Evolutionary conservation across 805 yeast genomes (phyloP).

Genomic region (Saccharomyces jurei): DNA sequence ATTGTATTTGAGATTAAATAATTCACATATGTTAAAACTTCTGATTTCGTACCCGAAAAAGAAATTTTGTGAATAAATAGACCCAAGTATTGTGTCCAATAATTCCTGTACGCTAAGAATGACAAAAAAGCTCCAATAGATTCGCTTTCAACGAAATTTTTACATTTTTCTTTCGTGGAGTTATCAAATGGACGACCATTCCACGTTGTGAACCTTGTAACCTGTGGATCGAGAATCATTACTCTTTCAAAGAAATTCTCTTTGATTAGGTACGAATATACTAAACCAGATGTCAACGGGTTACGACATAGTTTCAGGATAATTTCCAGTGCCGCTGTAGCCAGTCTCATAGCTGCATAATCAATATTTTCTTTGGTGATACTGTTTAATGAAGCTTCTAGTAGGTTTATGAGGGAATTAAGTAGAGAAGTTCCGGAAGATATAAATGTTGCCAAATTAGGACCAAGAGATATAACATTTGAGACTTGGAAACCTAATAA

Average conservation of each 20-base stretch:
- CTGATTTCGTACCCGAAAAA: conserved; percentile 45
- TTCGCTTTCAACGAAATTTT: conserved; percentile 22
- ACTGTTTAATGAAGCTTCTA: conserved; percentile 41
- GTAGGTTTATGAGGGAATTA: conserved; percentile 41
- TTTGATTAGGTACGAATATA: conserved; percentile 47
- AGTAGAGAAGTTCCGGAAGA: conserved; percentile 49
- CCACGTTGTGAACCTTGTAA: conserved; percentile 53
- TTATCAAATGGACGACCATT: conserved; percentile 35
- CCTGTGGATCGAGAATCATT: conserved; percentile 44
- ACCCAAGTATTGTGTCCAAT: conserved; percentile 56
- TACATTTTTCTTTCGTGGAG: conserved; percentile 32
- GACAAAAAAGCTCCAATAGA: conserved; percentile 48
- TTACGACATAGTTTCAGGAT: conserved; percentile 54
- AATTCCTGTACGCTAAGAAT: conserved; percentile 54
- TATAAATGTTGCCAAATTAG: conserved; percentile 42
- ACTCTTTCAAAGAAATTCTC: conserved; percentile 44
- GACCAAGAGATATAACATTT: conserved; percentile 45
- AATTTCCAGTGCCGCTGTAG: conserved; percentile 52
- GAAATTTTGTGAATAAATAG: conserved; percentile 56
- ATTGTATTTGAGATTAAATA: conserved; percentile 43
- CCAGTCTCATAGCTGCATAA: conserved; percentile 50
- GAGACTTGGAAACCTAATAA: conserved; percentile 63
- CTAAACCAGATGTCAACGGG: conserved; percentile 42
- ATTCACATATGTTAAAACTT: conserved; percentile 37
- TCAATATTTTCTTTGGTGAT: conserved; percentile 37